Conservation (phyloP, 1,284 basidiomycete species). For the Ganoderma leucocontextum region DNA sequence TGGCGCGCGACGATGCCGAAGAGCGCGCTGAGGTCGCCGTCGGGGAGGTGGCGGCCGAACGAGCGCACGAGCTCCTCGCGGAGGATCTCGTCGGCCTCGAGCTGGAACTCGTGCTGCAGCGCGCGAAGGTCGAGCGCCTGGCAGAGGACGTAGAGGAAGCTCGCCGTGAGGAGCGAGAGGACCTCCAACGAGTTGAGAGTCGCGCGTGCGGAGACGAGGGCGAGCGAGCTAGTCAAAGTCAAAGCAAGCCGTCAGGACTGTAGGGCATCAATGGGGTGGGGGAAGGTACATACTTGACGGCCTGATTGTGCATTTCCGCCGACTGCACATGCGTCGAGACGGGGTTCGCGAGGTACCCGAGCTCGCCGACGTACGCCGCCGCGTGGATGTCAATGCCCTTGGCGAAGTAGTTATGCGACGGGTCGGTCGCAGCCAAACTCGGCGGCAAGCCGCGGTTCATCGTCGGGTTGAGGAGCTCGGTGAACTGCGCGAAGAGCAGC, state of each 20-base stretch:
- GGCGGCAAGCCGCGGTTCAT: slow-evolving; percentile 90
- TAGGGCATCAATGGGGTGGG: not conserved
- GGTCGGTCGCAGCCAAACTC: slow-evolving; percentile 83
- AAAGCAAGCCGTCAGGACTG: not conserved
- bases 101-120: slow-evolving; percentile 69
- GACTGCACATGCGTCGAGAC: slow-evolving; percentile 88
- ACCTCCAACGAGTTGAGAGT: slow-evolving; percentile 82
- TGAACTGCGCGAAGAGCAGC: slow-evolving; percentile 83
- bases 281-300: slow-evolving; percentile 36
- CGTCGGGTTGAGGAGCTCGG: slow-evolving; percentile 81
- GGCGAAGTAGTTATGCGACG: slow-evolving; percentile 82
- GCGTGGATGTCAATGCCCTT: slow-evolving; percentile 90
- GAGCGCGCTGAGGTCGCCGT: slow-evolving; percentile 44
- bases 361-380: slow-evolving; percentile 83
- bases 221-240: slow-evolving; percentile 76
- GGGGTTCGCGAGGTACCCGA: slow-evolving; percentile 88
- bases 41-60: slow-evolving; percentile 53
- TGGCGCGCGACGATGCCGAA: slow-evolving; percentile 47
- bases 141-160: slow-evolving; percentile 81
- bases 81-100: slow-evolving; percentile 58
- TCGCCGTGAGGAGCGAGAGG: slow-evolving; percentile 74
- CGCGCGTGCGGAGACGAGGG: slow-evolving; percentile 81
- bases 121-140: slow-evolving; percentile 86
- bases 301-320: slow-evolving; percentile 90
- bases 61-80: slow-evolving; percentile 56